Percentiles rank a stretch among this genome's conserved stretches.
These are phyloP conservation scores for Coemansia sp. DNA, from an alignment of 192 early-diverging fungal genomes.

Conservation along the genomic window DNA sequence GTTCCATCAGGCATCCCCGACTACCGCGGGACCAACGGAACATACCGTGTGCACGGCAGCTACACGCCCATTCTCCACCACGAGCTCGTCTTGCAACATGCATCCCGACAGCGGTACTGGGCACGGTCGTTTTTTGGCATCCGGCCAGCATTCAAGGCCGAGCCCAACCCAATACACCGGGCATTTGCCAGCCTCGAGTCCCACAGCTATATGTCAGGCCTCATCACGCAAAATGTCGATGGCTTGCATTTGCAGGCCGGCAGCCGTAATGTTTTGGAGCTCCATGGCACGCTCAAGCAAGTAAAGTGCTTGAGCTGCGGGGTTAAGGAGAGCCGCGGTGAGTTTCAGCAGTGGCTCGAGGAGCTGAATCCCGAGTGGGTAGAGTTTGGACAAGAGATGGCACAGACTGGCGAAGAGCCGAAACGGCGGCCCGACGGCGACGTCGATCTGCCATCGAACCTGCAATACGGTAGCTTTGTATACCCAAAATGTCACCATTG, in stretches of 20 bases:
- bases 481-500: conserved; percentile 75
- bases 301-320: conserved; percentile 76
- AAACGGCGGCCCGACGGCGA: conserved; percentile 82
- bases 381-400: conserved; percentile 44
- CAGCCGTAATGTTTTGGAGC: conserved; percentile 64
- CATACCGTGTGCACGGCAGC: conserved; percentile 67
- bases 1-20: conserved; percentile 77
- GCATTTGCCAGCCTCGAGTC: conserved; percentile 58
- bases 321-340: conserved; percentile 53
- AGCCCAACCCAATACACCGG: conserved; percentile 74
- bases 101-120: conserved; percentile 85
- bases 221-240: conserved; percentile 96
- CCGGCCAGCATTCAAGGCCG: conserved; percentile 62
- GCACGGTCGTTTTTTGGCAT: conserved; percentile 84
- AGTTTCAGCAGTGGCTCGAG: conserved; percentile 66
- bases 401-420: conserved; percentile 45
- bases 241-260: conserved; percentile 69
- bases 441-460: conserved; percentile 60
- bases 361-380: conserved; percentile 70
- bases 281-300: conserved; percentile 77
- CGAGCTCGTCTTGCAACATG: conserved; percentile 60
- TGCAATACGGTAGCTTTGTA: conserved; percentile 63
- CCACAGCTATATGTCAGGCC: conserved; percentile 45
- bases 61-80: conserved; percentile 86
- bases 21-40: conserved; percentile 77